phyloP scores from a whole-genome alignment of 345 rosid genomes.

The Salix arbutifolia region DNA sequence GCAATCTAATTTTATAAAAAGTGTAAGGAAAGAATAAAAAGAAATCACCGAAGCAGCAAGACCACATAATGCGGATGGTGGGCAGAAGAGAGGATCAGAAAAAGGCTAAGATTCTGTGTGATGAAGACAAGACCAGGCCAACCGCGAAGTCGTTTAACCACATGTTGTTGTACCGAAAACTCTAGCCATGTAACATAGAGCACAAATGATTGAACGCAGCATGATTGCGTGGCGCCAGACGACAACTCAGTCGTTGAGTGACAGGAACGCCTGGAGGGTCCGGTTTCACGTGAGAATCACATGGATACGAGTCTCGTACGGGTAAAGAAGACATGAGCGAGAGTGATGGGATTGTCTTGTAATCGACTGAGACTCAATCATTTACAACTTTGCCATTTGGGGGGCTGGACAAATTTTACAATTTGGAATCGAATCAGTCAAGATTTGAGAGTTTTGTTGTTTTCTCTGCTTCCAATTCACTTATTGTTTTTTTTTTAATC shows the following conservation, averaged over 20 bases:
- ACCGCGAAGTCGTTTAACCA: slow-evolving; percentile 21
- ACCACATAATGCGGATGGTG: not conserved
- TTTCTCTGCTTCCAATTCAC: too few relatives aligned
- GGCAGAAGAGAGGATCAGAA: slow-evolving; percentile 5
- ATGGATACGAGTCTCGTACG: slow-evolving; percentile 20
- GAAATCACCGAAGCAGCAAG: not conserved
- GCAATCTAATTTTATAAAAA: not conserved
- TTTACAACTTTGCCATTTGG: not conserved
- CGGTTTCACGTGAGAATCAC: slow-evolving; percentile 51
- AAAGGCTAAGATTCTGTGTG: not conserved
- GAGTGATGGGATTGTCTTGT: not conserved
- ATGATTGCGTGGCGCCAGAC: not conserved
- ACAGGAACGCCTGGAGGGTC: not conserved
- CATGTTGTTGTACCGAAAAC: not conserved
- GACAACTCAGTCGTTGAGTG: not conserved
- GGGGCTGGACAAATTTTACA: not conserved
- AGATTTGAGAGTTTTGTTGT: not conserved
- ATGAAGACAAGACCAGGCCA: slow-evolving; percentile 9
- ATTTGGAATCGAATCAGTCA: not conserved
- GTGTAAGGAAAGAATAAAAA: not conserved
- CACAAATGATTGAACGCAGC: slow-evolving; percentile 12
- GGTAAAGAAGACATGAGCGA: not conserved
- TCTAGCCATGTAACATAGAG: not conserved
- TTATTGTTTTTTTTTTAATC: too few relatives aligned
- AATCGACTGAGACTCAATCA: not conserved